These are phyloP conservation scores for Sporothrix curviconia DNA, from an alignment of 2,329 filamentous ascomycete species.

Conservation along the genomic window DNA sequence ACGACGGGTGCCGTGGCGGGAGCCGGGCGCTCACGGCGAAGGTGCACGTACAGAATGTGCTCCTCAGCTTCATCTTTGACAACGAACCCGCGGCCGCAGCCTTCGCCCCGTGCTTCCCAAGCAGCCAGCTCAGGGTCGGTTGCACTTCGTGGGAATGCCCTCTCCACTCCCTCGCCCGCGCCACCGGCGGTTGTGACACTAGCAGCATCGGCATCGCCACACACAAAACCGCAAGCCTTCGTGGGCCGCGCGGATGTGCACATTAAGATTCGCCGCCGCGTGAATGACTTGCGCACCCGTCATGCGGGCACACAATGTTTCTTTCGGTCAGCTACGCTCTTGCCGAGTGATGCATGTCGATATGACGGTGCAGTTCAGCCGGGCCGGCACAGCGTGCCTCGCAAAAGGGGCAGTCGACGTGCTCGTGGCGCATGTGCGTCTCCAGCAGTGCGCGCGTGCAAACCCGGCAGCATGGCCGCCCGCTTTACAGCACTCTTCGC, in stretches of 20 bases:
- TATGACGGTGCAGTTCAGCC: conserved; percentile 65
- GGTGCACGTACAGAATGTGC: conserved; percentile 75
- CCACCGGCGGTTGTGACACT: neutral
- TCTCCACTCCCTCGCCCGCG: neutral
- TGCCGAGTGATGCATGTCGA: conserved; percentile 68
- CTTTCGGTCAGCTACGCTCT: conserved; percentile 56
- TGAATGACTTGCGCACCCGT: conserved; percentile 71
- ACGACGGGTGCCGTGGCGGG: conserved; percentile 18
- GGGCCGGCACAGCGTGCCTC: conserved; percentile 59
- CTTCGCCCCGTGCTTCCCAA: conserved; percentile 55
- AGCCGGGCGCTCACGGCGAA: conserved; percentile 49
- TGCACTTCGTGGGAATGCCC: neutral
- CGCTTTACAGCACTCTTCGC: conserved; percentile 57
- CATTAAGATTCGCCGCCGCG: conserved; percentile 76
- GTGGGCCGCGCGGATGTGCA: conserved; percentile 72
- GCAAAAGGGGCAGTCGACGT: conserved; percentile 72
- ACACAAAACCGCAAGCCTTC: conserved; percentile 73
- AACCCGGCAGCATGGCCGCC: conserved; percentile 44
- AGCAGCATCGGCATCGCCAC: conserved; percentile 45
- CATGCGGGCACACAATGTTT: conserved; percentile 59
- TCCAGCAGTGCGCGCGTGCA: conserved; percentile 65
- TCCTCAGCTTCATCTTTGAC: conserved; percentile 72
- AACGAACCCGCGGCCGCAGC: conserved; percentile 70
- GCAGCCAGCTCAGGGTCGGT: conserved; percentile 47
- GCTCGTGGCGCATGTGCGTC: conserved; percentile 64